A percentile compares a stretch with the other conserved stretches of the same genome.
phyloP scores from a whole-genome alignment of 768 basidiomycete species.

The Amanita jacksonii region DNA sequence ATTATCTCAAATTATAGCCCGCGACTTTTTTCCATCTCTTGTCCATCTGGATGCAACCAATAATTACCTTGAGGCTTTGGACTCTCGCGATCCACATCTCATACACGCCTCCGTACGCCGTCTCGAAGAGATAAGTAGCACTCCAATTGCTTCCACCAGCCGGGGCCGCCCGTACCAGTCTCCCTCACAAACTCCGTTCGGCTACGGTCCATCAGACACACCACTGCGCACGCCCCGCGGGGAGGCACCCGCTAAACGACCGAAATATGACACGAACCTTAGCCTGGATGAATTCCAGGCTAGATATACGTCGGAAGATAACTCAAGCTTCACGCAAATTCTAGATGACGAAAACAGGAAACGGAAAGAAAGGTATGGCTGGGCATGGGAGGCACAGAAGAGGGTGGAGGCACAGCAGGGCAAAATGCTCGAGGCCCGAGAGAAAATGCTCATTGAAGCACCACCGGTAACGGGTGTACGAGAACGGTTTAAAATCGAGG shows the following conservation, averaged over 20 bases:
- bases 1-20: slow-evolving; percentile 85
- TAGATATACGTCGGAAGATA: slow-evolving; percentile 92
- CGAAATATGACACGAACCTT: slow-evolving; percentile 49
- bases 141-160: slow-evolving; percentile 31
- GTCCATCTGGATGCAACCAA: slow-evolving; percentile 85
- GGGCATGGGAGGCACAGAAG: slow-evolving; percentile 93
- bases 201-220: slow-evolving; percentile 50
- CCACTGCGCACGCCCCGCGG: slow-evolving; percentile 40
- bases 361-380: slow-evolving; percentile 72
- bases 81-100: slow-evolving; percentile 65
- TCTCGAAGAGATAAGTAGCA: slow-evolving; percentile 51
- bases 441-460: slow-evolving; percentile 65
- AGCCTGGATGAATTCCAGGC: slow-evolving; percentile 85
- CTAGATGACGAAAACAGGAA: slow-evolving; percentile 81
- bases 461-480: slow-evolving; percentile 51
- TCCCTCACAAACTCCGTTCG: slow-evolving; percentile 62
- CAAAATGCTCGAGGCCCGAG: slow-evolving; percentile 58
- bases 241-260: slow-evolving; percentile 44
- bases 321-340: slow-evolving; percentile 91
- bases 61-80: slow-evolving; percentile 72
- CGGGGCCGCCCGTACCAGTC: slow-evolving; percentile 25
- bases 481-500: slow-evolving; percentile 58
- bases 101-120: slow-evolving; percentile 69
- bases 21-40: slow-evolving; percentile 96
- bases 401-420: slow-evolving; percentile 60